A percentile compares a stretch with the other conserved stretches of the same genome.
These are phyloP conservation scores for Xylariomycetidae sp. DNA, from an alignment of 2,329 filamentous ascomycete species.

Conservation along the genomic window DNA sequence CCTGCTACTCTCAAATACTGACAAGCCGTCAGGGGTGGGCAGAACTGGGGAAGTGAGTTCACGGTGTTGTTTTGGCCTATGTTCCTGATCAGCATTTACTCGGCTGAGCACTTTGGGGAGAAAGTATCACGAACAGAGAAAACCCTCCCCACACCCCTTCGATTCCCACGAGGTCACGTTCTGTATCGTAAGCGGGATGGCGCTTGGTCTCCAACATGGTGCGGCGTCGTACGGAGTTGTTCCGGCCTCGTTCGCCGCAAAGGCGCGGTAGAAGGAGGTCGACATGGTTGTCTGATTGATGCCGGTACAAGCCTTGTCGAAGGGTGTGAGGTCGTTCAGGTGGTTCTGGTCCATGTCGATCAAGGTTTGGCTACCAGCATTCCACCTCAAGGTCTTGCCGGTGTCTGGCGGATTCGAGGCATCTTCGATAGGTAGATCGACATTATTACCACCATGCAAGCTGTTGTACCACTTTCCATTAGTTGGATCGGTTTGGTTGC, in stretches of 20 bases:
- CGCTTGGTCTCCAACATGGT: slow-evolving; percentile 35
- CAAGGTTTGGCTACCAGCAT: slow-evolving; percentile 18
- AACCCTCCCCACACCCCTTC: slow-evolving; percentile 36
- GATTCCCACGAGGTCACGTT: slow-evolving; percentile 29
- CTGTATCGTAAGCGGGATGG: slow-evolving; percentile 37
- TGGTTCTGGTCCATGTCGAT: slow-evolving; percentile 18
- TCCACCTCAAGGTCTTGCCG: slow-evolving; percentile 24
- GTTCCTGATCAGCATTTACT: slow-evolving; percentile 5
- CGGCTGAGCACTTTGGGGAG: background rate
- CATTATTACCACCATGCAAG: slow-evolving; percentile 16
- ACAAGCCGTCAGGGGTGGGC: slow-evolving; percentile 34
- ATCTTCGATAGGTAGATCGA: slow-evolving; percentile 29
- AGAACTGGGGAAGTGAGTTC: slow-evolving; percentile 41
- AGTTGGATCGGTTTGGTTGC: slow-evolving; percentile 36
- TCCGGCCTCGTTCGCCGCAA: slow-evolving; percentile 16
- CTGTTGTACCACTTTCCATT: slow-evolving; percentile 39
- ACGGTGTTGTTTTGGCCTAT: slow-evolving; percentile 40
- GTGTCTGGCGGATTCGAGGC: slow-evolving; percentile 31
- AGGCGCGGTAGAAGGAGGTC: slow-evolving; percentile 34
- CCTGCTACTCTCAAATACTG: slow-evolving; percentile 32
- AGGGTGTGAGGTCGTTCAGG: slow-evolving; percentile 24
- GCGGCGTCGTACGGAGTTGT: slow-evolving; percentile 31
- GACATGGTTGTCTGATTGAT: slow-evolving; percentile 36
- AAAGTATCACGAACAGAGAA: slow-evolving; percentile 40
- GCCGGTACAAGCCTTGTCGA: slow-evolving; percentile 37